Evolutionary conservation across 805 yeast genomes (phyloP), one percentile per base, ranked within the genome.

Genomic region (Spathaspora sp.): DNA sequence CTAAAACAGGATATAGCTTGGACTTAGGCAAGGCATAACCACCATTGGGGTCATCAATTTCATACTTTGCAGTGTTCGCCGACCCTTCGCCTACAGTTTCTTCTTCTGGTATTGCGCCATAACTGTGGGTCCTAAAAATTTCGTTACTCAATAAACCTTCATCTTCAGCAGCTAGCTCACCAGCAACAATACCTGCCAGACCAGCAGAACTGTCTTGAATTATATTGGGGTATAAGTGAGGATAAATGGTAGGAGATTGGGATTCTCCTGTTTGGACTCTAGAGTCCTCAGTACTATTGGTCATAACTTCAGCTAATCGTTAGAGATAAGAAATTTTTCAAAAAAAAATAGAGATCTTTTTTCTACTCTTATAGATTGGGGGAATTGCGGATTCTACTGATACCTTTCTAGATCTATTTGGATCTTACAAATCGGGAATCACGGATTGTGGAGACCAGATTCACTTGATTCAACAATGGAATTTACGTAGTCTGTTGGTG

Each of bases 101-200:
- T 10, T 46, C 55, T 43, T 40, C 47, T 14, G 19, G 48, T 8
- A 54, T 51, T 5, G 66, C 42, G 0, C 66, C 67, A 43, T 67
- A 63, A 1, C 51, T 40, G 45, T 55, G 58, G 1, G 59, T 48
- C 10, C 47, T 48, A 38, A 55, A 48, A 2, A 52, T 39, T 18
- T 46, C 28, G 11, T 52, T 40, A 35, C 53, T 48, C 7, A 65
- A 47, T 23, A 65, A 53, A 2, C 60, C 59, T 26, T 58, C 64
- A 17, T 67, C 68, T 55, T 72, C 76, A 1, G 72, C 73, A 3
- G 68, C 68, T 6, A 72, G 31, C 48, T 69, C 76, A 12, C 69
- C 66, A 6, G 76, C 76, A 3, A 70, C 57, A 2, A 68, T 14
- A 1, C 75, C 77, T 1, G 74, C 56, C 3, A 60, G 52, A 1